These are phyloP conservation scores for Mycena amicta DNA, from an alignment of 768 basidiomycete genomes.

Conservation along the genomic window DNA sequence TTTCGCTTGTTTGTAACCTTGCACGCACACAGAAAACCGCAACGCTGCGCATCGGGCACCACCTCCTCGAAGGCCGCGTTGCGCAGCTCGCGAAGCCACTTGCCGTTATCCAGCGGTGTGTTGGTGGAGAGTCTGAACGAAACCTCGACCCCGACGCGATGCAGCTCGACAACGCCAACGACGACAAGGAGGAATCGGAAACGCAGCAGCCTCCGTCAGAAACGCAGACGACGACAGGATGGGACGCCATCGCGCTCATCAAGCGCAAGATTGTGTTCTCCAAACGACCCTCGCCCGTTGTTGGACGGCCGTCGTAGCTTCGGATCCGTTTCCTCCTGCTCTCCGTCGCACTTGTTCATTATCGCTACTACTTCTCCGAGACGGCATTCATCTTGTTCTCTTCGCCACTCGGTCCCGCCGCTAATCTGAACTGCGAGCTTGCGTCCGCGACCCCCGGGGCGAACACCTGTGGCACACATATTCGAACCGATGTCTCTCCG, in stretches of 20 bases:
- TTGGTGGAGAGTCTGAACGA: constrained; percentile 12
- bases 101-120: constrained; percentile 66
- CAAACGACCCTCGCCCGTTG: constrained; percentile 79
- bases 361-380: no score
- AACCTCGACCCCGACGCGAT: constrained; percentile 1
- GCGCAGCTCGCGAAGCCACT: constrained; percentile 76
- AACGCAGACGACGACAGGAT: constrained; percentile 37
- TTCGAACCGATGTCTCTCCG: no score
- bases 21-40: constrained; percentile 63
- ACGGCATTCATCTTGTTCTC: no score
- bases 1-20: not conserved
- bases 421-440: no score
- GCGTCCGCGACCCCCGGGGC: no score
- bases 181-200: constrained; percentile 17
- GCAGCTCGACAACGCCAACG: not conserved
- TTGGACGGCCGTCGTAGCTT: constrained; percentile 27
- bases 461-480: no score
- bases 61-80: constrained; percentile 88
- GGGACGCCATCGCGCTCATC: constrained; percentile 71
- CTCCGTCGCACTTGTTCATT: no score
- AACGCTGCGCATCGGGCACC: constrained; percentile 82
- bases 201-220: not conserved
- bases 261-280: constrained; percentile 84
- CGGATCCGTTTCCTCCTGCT: no score
- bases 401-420: no score